A percentile compares a stretch with the other conserved stretches of the same genome.
Conservation (phyloP, 2,329 filamentous ascomycete genomes). For the Colletotrichum siamense region DNA sequence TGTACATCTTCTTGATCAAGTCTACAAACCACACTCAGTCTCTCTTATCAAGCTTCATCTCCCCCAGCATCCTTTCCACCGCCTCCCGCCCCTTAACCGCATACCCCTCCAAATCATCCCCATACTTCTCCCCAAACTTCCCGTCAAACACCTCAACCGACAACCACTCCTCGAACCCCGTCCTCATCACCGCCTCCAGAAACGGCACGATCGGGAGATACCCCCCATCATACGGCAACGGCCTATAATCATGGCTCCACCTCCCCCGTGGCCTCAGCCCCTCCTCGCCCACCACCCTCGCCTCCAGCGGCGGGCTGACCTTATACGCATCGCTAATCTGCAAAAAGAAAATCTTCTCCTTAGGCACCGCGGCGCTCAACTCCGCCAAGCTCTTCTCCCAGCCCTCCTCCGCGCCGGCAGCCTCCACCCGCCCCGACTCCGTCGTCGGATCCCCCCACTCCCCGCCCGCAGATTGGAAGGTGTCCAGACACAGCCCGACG, state of each 20-base stretch:
- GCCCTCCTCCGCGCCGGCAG: slow-evolving; percentile 42
- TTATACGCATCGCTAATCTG: slow-evolving; percentile 80
- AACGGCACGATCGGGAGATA: slow-evolving; percentile 74
- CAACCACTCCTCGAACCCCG: slow-evolving; percentile 71
- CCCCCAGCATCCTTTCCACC: slow-evolving; percentile 7
- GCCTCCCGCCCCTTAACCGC: slow-evolving; percentile 27
- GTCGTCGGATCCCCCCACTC: slow-evolving; percentile 78
- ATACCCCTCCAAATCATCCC: slow-evolving; percentile 30
- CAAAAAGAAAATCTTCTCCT: slow-evolving; percentile 75
- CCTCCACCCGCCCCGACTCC: slow-evolving; percentile 61
- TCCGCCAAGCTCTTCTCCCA: slow-evolving; percentile 48
- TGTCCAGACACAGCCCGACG: slow-evolving; percentile 78
- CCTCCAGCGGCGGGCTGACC: slow-evolving; percentile 59
- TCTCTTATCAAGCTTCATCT: slow-evolving; percentile 7
- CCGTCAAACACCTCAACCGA: slow-evolving; percentile 65
- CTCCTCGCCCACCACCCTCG: slow-evolving; percentile 47
- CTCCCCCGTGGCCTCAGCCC: slow-evolving; percentile 65
- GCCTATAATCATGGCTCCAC: slow-evolving; percentile 77
- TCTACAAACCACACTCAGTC: not conserved
- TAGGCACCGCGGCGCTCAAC: slow-evolving; percentile 49
- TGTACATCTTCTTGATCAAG: not conserved
- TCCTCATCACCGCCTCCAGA: slow-evolving; percentile 67
- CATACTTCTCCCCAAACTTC: slow-evolving; percentile 33
- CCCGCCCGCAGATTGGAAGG: slow-evolving; percentile 75
- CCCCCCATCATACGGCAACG: slow-evolving; percentile 72